Evolutionary conservation across 257 asterid genomes (phyloP), one percentile per base, ranked within the genome.

Genomic region (Przewalskia tangutica): DNA sequence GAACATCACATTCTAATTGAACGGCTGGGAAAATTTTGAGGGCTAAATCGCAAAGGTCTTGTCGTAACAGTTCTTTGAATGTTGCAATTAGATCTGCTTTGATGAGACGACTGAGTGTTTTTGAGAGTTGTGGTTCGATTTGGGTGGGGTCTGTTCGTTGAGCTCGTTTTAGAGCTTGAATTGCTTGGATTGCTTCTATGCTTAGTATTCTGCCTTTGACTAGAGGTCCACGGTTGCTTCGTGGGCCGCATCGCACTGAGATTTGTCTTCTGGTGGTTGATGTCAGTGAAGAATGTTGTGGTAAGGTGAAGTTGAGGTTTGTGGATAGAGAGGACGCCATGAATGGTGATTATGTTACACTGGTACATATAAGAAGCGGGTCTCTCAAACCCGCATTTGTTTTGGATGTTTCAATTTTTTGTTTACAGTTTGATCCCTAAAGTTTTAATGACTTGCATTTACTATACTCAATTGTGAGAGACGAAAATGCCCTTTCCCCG

Each of bases 171-270:
- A 95, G 96, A 66, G 97, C 83, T 84, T 95, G 98, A 79, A 95
- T 90, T 7, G 97, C 97, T 81, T 95, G 98, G 84, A 95, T 95
- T 60, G 99, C 98, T 84, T 95, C 99, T 75, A 75, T 91, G 95
- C 95, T 91, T 2, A 95, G 87, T 38, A 91, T 87, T 13, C 99
- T 93, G 83, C 99, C 99, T 82, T 89, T 91, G 2, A 81, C 71
- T 77, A 91, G 89, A 0, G 98, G 98, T 13, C 96, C 97, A 73
- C 99, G 98, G 90, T 89, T 88, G 89, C 85, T 90, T 8, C 96
- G 89, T 1, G 94, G 89, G 5, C 98, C 98, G 88, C 97, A 92
- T 60, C 85, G 89, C n/a, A 92, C 85, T 84, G 82, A 20, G 34
- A 84, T 0, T 84, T 27, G 18, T 85, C 88, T 86, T 83, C 84